Evolutionary conservation across 2,329 filamentous ascomycete genomes (phyloP).

Genomic region (Talaromyces rugulosus): DNA sequence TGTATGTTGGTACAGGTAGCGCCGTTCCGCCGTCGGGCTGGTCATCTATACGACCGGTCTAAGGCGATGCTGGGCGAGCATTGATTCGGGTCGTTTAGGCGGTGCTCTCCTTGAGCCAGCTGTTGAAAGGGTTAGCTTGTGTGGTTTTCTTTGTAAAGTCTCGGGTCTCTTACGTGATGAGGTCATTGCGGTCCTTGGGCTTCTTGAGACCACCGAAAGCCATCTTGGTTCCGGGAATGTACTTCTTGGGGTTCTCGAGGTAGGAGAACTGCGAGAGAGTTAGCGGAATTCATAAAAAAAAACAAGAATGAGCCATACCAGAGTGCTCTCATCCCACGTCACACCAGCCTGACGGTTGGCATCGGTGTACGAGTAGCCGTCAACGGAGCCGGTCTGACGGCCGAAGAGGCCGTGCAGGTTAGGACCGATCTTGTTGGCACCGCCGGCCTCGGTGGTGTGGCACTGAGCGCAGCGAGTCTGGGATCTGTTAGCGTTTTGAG

Average conservation of each 20-base stretch:
- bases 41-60: conserved; percentile 6
- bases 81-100: conserved; percentile 24
- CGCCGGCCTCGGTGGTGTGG: conserved; percentile 88
- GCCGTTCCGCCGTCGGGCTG: conserved; percentile 2
- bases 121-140: conserved; percentile 17
- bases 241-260: conserved; percentile 99
- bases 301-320: conserved; percentile 50
- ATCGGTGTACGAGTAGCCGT: conserved; percentile 96
- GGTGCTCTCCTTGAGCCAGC: conserved; percentile 36
- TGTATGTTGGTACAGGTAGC: conserved; percentile 33
- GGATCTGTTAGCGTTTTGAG: not conserved
- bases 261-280: conserved; percentile 69
- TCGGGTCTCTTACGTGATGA: conserved; percentile 72
- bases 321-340: conserved; percentile 77
- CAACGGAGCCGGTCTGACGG: conserved; percentile 86
- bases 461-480: conserved; percentile 93
- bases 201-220: conserved; percentile 99
- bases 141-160: not conserved
- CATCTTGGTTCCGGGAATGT: conserved; percentile 99
- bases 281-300: conserved; percentile 13
- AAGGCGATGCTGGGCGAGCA: conserved; percentile 8
- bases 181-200: conserved; percentile 97
- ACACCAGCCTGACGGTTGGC: conserved; percentile 98
- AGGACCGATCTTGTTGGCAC: conserved; percentile 97
- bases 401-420: conserved; percentile 97